phyloP scores from a whole-genome alignment of 331 rosid species.

The Telfairia occidentalis region DNA sequence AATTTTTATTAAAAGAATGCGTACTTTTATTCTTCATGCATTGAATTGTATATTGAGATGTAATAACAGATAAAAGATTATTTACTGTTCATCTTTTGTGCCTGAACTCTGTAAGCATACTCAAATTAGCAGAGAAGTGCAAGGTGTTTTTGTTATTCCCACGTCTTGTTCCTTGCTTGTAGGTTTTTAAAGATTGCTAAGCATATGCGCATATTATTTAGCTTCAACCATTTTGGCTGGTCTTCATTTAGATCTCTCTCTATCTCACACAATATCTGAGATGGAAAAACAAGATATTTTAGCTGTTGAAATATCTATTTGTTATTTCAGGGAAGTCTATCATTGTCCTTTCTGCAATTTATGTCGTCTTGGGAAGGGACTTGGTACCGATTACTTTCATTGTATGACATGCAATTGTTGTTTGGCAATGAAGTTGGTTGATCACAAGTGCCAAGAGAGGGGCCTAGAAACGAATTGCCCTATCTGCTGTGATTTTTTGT shows the following conservation, averaged over 20 bases:
- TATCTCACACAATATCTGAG: not conserved
- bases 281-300: not conserved
- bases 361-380: constrained; percentile 95
- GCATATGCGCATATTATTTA: not conserved
- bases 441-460: constrained; percentile 92
- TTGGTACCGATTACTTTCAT: constrained; percentile 84
- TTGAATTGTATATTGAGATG: not conserved
- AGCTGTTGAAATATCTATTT: constrained; percentile 1
- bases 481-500: constrained; percentile 90
- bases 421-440: constrained; percentile 61
- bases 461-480: constrained; percentile 95
- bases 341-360: constrained; percentile 98
- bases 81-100: not conserved
- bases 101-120: not conserved
- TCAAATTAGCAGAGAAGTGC: not conserved
- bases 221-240: not conserved
- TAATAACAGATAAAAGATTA: not conserved
- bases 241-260: not conserved
- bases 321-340: constrained; percentile 61
- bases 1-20: not conserved
- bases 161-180: not conserved
- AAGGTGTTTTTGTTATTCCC: not conserved
- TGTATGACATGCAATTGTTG: constrained; percentile 99
- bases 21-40: not conserved
- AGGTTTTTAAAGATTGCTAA: not conserved